Evolutionary conservation across 768 basidiomycete genomes (phyloP).

Genomic region (Xanthoconium purpureum): DNA sequence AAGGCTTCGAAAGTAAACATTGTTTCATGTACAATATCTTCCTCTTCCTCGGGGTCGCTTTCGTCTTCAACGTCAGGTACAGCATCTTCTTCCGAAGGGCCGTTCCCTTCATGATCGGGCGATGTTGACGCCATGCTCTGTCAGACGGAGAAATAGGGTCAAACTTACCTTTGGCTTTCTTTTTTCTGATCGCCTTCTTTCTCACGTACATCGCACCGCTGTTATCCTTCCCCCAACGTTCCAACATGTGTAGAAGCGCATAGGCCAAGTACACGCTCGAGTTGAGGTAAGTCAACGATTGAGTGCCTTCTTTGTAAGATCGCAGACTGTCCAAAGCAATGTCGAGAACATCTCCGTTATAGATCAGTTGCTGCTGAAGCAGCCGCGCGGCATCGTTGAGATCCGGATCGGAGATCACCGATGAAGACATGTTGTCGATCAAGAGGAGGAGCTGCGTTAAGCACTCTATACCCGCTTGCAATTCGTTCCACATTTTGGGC

Average conservation of each 20-base stretch:
- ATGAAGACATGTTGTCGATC: constrained; percentile 77
- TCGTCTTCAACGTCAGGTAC: constrained; percentile 69
- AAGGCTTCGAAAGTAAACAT: constrained; percentile 91
- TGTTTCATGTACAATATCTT: constrained; percentile 74
- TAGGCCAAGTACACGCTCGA: constrained; percentile 82
- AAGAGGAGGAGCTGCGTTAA: constrained; percentile 88
- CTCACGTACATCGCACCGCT: constrained; percentile 71
- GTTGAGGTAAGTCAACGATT: constrained; percentile 79
- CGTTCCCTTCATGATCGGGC: constrained; percentile 32
- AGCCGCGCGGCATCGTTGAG: constrained; percentile 75
- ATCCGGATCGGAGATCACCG: constrained; percentile 35
- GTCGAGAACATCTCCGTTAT: constrained; percentile 93
- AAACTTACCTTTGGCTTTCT: constrained; percentile 48
- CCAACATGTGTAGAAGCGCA: constrained; percentile 83
- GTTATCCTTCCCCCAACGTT: constrained; percentile 76
- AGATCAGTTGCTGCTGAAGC: constrained; percentile 88
- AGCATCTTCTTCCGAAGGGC: constrained; percentile 52
- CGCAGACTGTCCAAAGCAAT: constrained; percentile 75
- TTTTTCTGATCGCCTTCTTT: constrained; percentile 52
- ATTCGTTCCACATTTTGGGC: constrained; percentile 93
- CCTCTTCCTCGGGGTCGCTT: constrained; percentile 53
- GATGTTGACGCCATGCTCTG: constrained; percentile 10
- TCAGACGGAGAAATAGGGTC: constrained; percentile 21
- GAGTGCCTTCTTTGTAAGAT: constrained; percentile 77
- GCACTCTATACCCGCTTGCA: constrained; percentile 92